These are phyloP conservation scores for Penicillium sumatraense DNA, from an alignment of 2,329 filamentous ascomycete genomes.

Conservation along the genomic window DNA sequence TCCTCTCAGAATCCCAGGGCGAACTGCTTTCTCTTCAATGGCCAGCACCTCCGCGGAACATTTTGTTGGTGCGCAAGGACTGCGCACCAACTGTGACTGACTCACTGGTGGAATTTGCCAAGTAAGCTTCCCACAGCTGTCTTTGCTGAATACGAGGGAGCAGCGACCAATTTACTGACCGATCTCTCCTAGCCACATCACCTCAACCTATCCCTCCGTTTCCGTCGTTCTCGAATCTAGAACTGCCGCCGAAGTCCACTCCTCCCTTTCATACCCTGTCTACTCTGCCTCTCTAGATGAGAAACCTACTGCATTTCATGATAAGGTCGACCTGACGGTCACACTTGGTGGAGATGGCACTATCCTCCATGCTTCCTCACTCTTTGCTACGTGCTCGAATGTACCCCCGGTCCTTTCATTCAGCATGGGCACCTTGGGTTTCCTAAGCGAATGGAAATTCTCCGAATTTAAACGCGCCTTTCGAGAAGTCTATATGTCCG, in stretches of 20 bases:
- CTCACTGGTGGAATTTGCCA: constrained; percentile 62
- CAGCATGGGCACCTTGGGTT: constrained; percentile 95
- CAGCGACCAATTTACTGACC: too few relatives aligned
- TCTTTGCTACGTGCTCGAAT: constrained; percentile 78
- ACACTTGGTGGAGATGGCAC: constrained; percentile 95
- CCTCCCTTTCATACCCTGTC: constrained; percentile 72
- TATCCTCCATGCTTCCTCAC: constrained; percentile 80
- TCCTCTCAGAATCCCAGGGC: constrained; percentile 57
- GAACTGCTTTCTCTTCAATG: constrained; percentile 70
- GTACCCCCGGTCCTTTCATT: constrained; percentile 94
- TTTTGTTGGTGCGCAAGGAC: constrained; percentile 71
- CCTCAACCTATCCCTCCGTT: constrained; percentile 76
- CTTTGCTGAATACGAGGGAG: too few relatives aligned
- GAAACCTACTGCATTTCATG: constrained; percentile 60
- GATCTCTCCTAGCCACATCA: constrained; percentile 68
- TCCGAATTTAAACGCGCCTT: constrained; percentile 89
- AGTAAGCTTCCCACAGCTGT: constrained; percentile 35
- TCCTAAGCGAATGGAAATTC: constrained; percentile 96
- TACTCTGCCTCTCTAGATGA: constrained; percentile 55
- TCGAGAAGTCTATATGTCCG: constrained; percentile 88
- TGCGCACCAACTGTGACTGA: constrained; percentile 59
- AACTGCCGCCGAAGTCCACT: constrained; percentile 73
- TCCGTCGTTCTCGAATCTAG: constrained; percentile 82
- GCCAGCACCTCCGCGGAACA: constrained; percentile 69
- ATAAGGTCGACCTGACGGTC: constrained; percentile 84